Evolutionary conservation across 768 basidiomycete species (phyloP).

Genomic region (Russula earlei): DNA sequence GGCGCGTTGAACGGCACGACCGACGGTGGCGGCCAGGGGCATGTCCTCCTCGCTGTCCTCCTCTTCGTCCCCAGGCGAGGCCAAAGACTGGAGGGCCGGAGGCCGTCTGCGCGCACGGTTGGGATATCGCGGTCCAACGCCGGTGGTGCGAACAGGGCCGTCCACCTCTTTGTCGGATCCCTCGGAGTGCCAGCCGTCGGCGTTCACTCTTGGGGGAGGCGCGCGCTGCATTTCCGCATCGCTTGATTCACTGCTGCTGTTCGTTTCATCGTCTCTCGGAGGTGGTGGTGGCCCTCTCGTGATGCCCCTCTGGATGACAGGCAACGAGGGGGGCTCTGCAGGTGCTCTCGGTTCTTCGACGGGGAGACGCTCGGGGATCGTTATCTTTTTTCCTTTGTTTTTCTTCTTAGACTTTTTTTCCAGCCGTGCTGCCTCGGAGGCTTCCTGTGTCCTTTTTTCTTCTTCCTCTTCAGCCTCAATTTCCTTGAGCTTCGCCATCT

Average conservation of each 20-base stretch:
- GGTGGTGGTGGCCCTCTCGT: constrained; percentile 26
- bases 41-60: constrained; percentile 64
- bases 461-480: constrained; percentile 62
- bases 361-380: constrained; percentile 1
- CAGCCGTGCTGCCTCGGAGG: constrained; percentile 38
- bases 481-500: constrained; percentile 68
- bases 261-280: constrained; percentile 37
- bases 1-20: constrained; percentile 42
- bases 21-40: constrained; percentile 59
- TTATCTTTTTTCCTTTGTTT: constrained; percentile 39
- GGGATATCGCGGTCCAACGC: constrained; percentile 46
- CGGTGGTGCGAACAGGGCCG: constrained; percentile 46
- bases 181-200: constrained; percentile 27
- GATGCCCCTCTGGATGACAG: constrained; percentile 29
- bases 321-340: constrained; percentile 25
- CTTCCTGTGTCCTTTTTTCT: constrained; percentile 44
- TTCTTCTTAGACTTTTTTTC: constrained; percentile 28
- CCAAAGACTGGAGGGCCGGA: constrained; percentile 1
- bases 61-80: neutral
- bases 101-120: constrained; percentile 24
- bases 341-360: constrained; percentile 2
- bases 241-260: constrained; percentile 48
- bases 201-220: neutral
- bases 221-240: constrained; percentile 9
- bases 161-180: constrained; percentile 60